These are phyloP conservation scores for Pyrus hybrid DNA, from an alignment of 331 rosid species.

Conservation along the genomic window DNA sequence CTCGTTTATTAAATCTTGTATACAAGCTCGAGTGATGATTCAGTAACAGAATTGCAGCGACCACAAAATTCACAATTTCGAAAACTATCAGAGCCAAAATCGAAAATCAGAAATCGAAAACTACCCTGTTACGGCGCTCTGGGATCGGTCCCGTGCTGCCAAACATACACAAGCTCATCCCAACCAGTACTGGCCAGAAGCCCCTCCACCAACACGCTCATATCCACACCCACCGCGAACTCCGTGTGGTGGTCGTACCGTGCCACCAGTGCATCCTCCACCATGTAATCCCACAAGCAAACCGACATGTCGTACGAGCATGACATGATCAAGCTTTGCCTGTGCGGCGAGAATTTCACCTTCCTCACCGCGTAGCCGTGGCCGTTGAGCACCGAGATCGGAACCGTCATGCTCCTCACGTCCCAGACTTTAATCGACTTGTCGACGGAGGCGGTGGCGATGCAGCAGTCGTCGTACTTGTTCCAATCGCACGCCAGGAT, in stretches of 20 bases:
- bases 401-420: slow-evolving; percentile 50
- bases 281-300: slow-evolving; percentile 80
- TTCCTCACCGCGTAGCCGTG: slow-evolving; percentile 77
- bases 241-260: slow-evolving; percentile 84
- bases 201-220: slow-evolving; percentile 92
- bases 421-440: slow-evolving; percentile 86
- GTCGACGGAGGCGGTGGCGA: slow-evolving; percentile 81
- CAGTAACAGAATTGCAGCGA: not conserved
- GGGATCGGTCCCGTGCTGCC: slow-evolving; percentile 93
- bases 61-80: not conserved
- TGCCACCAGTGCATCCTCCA: slow-evolving; percentile 80
- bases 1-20: not conserved
- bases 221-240: slow-evolving; percentile 81
- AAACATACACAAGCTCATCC: slow-evolving; percentile 90
- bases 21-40: not conserved
- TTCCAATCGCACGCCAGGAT: slow-evolving; percentile 80
- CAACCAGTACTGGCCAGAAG: slow-evolving; percentile 90
- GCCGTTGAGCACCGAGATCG: slow-evolving; percentile 62
- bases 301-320: slow-evolving; percentile 92
- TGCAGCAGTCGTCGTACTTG: slow-evolving; percentile 75
- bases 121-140: slow-evolving; percentile 58
- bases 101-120: not conserved
- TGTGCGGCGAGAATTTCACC: slow-evolving; percentile 74
- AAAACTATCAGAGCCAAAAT: not conserved
- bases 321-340: slow-evolving; percentile 51